phyloP scores from a whole-genome alignment of 106 monocot genomes.

The Dioscorea dumetorum region DNA sequence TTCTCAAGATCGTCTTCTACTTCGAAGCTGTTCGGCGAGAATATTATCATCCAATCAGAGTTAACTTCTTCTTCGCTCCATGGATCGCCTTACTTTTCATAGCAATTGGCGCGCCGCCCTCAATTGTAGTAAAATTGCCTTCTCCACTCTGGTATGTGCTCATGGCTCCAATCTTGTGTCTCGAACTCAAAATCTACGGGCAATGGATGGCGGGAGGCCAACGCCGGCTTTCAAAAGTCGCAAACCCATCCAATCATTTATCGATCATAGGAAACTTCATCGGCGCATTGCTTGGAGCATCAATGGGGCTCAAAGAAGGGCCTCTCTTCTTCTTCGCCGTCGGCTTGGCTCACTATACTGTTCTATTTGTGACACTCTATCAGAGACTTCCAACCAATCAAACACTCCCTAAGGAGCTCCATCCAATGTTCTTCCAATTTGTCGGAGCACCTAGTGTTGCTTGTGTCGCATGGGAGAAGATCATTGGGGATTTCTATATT shows the following conservation, averaged over 20 bases:
- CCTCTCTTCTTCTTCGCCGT: slow-evolving; percentile 66
- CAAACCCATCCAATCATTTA: slow-evolving; percentile 73
- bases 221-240: slow-evolving; percentile 68
- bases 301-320: slow-evolving; percentile 49
- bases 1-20: slow-evolving; percentile 46
- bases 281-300: slow-evolving; percentile 50
- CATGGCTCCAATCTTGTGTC: slow-evolving; percentile 54
- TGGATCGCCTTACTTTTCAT: slow-evolving; percentile 59
- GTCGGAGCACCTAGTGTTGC: slow-evolving; percentile 72
- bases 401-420: slow-evolving; percentile 59
- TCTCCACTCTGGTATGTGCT: slow-evolving; percentile 40
- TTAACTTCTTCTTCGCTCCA: slow-evolving; percentile 71
- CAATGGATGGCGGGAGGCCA: slow-evolving; percentile 68
- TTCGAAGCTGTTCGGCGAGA: slow-evolving; percentile 61
- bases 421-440: slow-evolving; percentile 86
- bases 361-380: slow-evolving; percentile 88
- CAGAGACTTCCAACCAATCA: slow-evolving; percentile 75
- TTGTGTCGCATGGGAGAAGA: slow-evolving; percentile 65
- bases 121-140: slow-evolving; percentile 15
- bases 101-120: slow-evolving; percentile 30
- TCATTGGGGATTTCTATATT: slow-evolving; percentile 41
- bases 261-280: slow-evolving; percentile 72
- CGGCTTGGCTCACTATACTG: slow-evolving; percentile 70
- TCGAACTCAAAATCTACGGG: slow-evolving; percentile 73
- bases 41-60: slow-evolving; percentile 52